Conservation (phyloP, 2,329 filamentous ascomycete species). For the Fusarium udum region DNA sequence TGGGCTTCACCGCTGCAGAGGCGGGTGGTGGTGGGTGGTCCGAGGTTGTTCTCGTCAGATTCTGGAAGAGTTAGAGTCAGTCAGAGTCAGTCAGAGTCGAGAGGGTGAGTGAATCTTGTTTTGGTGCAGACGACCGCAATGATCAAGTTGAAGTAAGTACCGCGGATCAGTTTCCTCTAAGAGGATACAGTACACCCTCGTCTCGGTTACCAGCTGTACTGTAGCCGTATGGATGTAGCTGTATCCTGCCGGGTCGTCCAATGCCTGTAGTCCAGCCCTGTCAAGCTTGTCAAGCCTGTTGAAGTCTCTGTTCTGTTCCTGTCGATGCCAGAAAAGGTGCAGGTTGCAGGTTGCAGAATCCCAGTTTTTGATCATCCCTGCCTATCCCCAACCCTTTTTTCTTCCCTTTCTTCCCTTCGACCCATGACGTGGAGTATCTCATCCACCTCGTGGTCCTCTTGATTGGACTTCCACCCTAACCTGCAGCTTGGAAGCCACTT, state of each 20-base stretch:
- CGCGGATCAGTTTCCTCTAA: constrained; percentile 11
- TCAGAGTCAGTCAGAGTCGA: neutral
- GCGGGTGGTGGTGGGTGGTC: constrained; percentile 4
- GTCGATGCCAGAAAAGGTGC: constrained; percentile 20
- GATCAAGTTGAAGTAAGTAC: constrained; percentile 17
- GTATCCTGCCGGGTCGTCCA: neutral
- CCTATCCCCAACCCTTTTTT: constrained; percentile 31
- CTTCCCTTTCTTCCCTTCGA: neutral
- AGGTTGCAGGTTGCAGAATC: constrained; percentile 17
- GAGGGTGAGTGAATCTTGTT: constrained; percentile 27
- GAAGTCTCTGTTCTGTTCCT: constrained; percentile 1
- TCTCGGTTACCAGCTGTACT: neutral
- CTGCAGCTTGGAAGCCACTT: constrained; percentile 41
- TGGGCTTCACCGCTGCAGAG: constrained; percentile 31
- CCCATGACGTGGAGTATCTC: constrained; percentile 42
- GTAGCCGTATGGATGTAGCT: neutral
- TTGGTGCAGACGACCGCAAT: neutral
- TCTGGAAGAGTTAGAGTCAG: constrained; percentile 12
- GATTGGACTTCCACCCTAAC: constrained; percentile 36
- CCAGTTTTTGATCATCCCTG: constrained; percentile 8
- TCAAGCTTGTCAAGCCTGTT: neutral
- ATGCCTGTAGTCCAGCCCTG: constrained; percentile 5
- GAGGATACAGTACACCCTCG: neutral
- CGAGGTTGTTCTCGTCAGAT: constrained; percentile 22
- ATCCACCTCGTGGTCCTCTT: constrained; percentile 32